Percentiles rank a stretch among this genome's conserved stretches.
Evolutionary conservation across 306 rosid species (phyloP).

Genomic region (Acacia acuminata): DNA sequence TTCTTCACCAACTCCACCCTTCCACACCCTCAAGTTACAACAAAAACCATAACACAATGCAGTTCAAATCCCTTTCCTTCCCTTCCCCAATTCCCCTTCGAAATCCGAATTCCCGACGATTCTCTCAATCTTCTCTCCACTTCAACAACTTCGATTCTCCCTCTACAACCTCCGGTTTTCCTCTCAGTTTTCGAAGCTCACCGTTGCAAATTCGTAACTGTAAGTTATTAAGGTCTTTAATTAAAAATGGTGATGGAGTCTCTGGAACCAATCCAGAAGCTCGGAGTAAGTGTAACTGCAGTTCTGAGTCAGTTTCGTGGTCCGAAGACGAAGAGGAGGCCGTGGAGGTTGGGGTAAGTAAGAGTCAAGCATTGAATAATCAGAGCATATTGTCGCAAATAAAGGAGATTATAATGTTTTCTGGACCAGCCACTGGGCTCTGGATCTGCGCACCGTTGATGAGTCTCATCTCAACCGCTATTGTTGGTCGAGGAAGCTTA

Average conservation of each 20-base stretch:
- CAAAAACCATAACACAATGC: slow-evolving; percentile 19
- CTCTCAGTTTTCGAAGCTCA: neutral
- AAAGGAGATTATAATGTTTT: slow-evolving; percentile 55
- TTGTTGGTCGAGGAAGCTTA: slow-evolving; percentile 69
- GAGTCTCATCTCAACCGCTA: slow-evolving; percentile 70
- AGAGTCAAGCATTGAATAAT: slow-evolving; percentile 32
- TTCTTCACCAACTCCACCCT: neutral
- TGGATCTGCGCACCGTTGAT: slow-evolving; percentile 71
- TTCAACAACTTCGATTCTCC: neutral
- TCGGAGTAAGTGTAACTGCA: neutral
- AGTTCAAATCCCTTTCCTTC: slow-evolving; percentile 30
- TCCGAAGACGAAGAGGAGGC: neutral
- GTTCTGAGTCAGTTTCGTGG: neutral
- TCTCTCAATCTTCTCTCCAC: neutral
- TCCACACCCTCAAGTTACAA: neutral
- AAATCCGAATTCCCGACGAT: neutral
- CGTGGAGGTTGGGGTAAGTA: neutral
- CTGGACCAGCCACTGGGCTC: slow-evolving; percentile 65
- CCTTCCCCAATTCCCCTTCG: slow-evolving; percentile 13
- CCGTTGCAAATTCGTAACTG: neutral
- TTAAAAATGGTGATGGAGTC: neutral
- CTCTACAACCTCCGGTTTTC: neutral
- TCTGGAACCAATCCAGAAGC: neutral
- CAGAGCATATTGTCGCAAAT: slow-evolving; percentile 51
- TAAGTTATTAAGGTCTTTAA: slow-evolving; percentile 16